A percentile compares a stretch with the other conserved stretches of the same genome.
Conservation (phyloP, 73 alveolate genomes). For the Paramecium pentaurelia region DNA sequence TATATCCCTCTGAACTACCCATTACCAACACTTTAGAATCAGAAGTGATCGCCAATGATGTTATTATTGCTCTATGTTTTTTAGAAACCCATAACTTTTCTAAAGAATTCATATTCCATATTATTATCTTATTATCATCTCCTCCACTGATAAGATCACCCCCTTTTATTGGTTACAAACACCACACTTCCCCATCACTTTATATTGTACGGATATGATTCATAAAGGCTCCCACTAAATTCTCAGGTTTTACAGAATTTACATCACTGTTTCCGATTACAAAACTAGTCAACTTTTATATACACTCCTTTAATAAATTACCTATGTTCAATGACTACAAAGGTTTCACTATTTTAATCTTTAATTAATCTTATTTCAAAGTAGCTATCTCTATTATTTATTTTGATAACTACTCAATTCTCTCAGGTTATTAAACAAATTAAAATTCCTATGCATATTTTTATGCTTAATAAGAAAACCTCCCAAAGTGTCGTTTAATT, state of each 20-base stretch:
- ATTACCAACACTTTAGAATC: not conserved
- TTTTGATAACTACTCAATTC: slow-evolving; percentile 19
- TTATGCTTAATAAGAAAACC: not conserved
- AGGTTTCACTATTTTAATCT: slow-evolving; percentile 1
- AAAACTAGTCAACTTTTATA: not conserved
- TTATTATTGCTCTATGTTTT: not conserved
- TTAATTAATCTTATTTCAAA: not conserved
- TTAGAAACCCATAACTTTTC: not conserved
- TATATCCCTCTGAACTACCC: not conserved
- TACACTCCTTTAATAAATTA: not conserved
- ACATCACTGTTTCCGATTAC: not conserved
- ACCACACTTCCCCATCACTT: slow-evolving; percentile 40
- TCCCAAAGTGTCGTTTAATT: not conserved
- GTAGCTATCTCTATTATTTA: not conserved
- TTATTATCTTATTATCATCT: slow-evolving; percentile 1
- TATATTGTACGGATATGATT: not conserved
- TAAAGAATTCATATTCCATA: slow-evolving; percentile 26
- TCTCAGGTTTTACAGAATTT: not conserved
- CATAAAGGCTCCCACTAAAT: not conserved
- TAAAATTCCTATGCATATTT: slow-evolving; percentile 7
- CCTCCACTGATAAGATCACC: not conserved
- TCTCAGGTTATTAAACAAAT: not conserved
- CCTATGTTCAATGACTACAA: not conserved
- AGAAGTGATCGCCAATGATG: not conserved
- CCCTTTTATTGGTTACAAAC: not conserved